phyloP scores from a whole-genome alignment of 192 early-diverging fungal species.

The Hyaloraphidium curvatum region DNA sequence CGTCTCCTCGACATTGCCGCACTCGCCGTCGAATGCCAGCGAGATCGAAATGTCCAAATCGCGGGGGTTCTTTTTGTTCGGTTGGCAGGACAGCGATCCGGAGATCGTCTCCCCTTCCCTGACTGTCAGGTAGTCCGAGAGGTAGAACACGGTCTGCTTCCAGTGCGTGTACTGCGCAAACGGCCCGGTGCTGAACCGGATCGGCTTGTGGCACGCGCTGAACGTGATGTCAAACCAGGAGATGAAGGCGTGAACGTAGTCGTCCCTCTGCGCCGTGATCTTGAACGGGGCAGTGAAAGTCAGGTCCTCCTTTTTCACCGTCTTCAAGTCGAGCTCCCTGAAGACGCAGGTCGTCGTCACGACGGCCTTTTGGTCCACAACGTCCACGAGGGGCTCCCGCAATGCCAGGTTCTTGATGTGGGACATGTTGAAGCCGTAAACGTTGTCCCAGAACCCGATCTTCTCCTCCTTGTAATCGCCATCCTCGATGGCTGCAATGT shows the following conservation, averaged over 20 bases:
- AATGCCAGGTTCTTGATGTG: constrained; percentile 76
- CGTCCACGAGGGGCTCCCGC: constrained; percentile 88
- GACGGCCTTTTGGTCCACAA: constrained; percentile 68
- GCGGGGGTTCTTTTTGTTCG: constrained; percentile 72
- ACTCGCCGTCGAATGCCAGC: constrained; percentile 40
- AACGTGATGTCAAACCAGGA: constrained; percentile 96
- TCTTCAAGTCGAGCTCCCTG: constrained; percentile 62
- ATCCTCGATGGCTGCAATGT: constrained; percentile 80
- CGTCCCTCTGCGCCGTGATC: constrained; percentile 50
- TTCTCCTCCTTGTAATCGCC: constrained; percentile 85
- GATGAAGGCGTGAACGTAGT: constrained; percentile 83
- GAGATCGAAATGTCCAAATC: constrained; percentile 80
- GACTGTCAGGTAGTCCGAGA: constrained; percentile 45
- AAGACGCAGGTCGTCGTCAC: constrained; percentile 59
- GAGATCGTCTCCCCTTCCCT: constrained; percentile 52
- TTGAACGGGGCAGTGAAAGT: constrained; percentile 69
- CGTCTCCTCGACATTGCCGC: constrained; percentile 22
- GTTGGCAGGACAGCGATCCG: constrained; percentile 42
- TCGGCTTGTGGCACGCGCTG: constrained; percentile 70
- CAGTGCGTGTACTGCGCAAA: constrained; percentile 90
- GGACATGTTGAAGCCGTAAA: constrained; percentile 76
- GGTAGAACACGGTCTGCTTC: constrained; percentile 99
- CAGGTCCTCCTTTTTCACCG: constrained; percentile 74
- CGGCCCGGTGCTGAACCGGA: constrained; percentile 63
- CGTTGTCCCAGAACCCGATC: constrained; percentile 80